Percentiles rank a stretch among this genome's conserved stretches.
Evolutionary conservation across 2,329 filamentous ascomycete genomes (phyloP).

Genomic region (Scedosporium minutisporum): DNA sequence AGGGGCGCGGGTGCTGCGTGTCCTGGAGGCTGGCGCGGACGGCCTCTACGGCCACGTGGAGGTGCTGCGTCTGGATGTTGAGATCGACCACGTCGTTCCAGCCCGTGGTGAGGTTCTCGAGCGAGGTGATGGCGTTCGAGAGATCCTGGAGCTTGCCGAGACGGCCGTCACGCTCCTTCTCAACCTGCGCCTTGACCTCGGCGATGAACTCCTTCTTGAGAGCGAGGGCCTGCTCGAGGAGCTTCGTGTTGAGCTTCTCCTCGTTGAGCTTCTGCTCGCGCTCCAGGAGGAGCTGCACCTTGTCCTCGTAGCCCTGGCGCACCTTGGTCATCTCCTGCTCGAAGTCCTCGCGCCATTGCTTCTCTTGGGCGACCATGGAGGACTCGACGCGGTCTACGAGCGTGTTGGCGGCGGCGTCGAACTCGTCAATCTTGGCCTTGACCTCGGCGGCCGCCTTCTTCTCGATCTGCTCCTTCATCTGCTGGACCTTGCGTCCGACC

Average conservation of each 20-base stretch:
- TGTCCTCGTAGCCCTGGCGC: constrained; percentile 67
- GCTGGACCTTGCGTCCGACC: constrained; percentile 68
- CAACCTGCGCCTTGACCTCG: constrained; percentile 72
- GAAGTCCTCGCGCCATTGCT: constrained; percentile 78
- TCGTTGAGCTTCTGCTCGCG: constrained; percentile 73
- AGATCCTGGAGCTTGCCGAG: constrained; percentile 79
- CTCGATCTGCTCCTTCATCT: constrained; percentile 60
- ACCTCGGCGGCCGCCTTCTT: constrained; percentile 68
- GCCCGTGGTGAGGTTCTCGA: constrained; percentile 77
- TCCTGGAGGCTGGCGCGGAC: constrained; percentile 77
- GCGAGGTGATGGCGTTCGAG: constrained; percentile 64
- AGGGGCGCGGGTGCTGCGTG: constrained; percentile 66
- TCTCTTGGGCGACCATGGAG: constrained; percentile 72
- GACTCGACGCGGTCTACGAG: constrained; percentile 81
- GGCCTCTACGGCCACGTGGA: constrained; percentile 91
- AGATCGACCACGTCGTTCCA: constrained; percentile 88
- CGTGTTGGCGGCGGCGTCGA: constrained; percentile 78
- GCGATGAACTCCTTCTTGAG: constrained; percentile 77
- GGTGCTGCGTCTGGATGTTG: constrained; percentile 89
- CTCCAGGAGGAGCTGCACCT: constrained; percentile 68
- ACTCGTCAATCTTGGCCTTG: constrained; percentile 60
- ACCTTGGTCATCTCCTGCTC: constrained; percentile 75
- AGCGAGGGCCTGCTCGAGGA: constrained; percentile 81
- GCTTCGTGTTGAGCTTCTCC: constrained; percentile 71
- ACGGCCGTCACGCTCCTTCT: constrained; percentile 77